Conservation (phyloP, 163 green algal genomes). For the Chlamydomonas reinhardtii region DNA sequence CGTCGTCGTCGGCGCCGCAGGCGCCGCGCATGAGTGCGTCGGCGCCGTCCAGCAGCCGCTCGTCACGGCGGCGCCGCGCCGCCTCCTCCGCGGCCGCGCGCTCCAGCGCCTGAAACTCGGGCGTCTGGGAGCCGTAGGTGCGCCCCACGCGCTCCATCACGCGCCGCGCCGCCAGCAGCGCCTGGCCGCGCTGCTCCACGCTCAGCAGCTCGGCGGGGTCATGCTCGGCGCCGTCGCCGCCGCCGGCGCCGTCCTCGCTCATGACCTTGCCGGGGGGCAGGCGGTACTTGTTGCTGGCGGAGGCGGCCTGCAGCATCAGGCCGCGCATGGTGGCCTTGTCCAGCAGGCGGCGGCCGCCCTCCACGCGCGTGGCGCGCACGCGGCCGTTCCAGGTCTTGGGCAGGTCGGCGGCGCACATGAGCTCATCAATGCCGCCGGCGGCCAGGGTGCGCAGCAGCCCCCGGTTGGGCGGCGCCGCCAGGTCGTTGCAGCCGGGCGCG, state of each 20-base stretch:
- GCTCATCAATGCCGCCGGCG: constrained; percentile 9
- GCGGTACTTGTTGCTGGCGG: not conserved
- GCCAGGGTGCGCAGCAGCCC: constrained; percentile 33
- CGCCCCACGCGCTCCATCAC: constrained; percentile 38
- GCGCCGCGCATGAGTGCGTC: not conserved
- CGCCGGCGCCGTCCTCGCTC: not conserved
- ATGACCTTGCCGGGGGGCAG: not conserved
- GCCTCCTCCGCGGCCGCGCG: constrained; percentile 13
- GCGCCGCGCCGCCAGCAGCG: constrained; percentile 4
- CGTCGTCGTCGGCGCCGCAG: not conserved
- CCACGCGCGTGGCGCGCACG: constrained; percentile 10
- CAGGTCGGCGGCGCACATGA: constrained; percentile 5
- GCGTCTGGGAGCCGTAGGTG: constrained; percentile 4
- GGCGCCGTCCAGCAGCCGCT: not conserved
- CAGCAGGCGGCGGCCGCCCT: constrained; percentile 4
- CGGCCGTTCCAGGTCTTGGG: constrained; percentile 47
- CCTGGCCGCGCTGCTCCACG: not conserved
- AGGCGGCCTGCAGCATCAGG: not conserved
- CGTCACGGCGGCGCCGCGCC: not conserved
- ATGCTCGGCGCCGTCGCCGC: not conserved
- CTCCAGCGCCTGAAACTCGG: constrained; percentile 29
- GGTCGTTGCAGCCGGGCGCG: not conserved
- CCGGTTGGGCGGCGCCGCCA: constrained; percentile 10
- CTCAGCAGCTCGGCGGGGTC: not conserved
- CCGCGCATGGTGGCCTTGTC: constrained; percentile 41